Conservation (phyloP, 495 filamentous ascomycete species). For the Terfezia boudieri region DNA sequence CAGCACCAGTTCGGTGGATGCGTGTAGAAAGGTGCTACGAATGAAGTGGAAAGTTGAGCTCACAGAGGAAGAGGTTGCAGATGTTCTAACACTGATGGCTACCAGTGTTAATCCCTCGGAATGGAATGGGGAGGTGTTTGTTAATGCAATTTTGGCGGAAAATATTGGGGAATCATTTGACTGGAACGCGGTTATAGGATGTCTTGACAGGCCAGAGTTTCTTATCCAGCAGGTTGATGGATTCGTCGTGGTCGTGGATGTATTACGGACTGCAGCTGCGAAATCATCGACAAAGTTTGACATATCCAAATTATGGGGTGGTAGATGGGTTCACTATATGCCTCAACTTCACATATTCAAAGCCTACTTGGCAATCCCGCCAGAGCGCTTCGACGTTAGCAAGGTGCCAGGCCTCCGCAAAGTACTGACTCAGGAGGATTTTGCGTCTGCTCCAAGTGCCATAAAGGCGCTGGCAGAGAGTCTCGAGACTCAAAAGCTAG, state of each 20-base stretch:
- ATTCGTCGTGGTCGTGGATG: constrained; percentile 57
- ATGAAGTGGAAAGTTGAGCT: constrained; percentile 41
- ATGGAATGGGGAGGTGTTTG: constrained; percentile 52
- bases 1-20: constrained; percentile 24
- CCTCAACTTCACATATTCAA: constrained; percentile 79
- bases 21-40: constrained; percentile 26
- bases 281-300: constrained; percentile 30
- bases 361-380: constrained; percentile 46
- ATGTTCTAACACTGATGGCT: constrained; percentile 63
- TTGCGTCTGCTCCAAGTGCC: constrained; percentile 43
- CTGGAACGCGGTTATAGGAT: constrained; percentile 61
- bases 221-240: constrained; percentile 47
- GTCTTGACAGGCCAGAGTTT: constrained; percentile 62
- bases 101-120: constrained; percentile 39
- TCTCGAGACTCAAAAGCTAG: constrained; percentile 64
- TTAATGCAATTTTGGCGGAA: constrained; percentile 36
- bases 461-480: constrained; percentile 47
- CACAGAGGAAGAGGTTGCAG: constrained; percentile 60
- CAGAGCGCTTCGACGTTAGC: constrained; percentile 55
- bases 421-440: constrained; percentile 57
- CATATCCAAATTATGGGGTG: constrained; percentile 82
- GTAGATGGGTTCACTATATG: constrained; percentile 61
- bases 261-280: constrained; percentile 41
- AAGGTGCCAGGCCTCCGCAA: constrained; percentile 58
- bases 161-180: constrained; percentile 38